Conservation (phyloP, 2,329 filamentous ascomycete genomes). For the Leptodontidium sp. region DNA sequence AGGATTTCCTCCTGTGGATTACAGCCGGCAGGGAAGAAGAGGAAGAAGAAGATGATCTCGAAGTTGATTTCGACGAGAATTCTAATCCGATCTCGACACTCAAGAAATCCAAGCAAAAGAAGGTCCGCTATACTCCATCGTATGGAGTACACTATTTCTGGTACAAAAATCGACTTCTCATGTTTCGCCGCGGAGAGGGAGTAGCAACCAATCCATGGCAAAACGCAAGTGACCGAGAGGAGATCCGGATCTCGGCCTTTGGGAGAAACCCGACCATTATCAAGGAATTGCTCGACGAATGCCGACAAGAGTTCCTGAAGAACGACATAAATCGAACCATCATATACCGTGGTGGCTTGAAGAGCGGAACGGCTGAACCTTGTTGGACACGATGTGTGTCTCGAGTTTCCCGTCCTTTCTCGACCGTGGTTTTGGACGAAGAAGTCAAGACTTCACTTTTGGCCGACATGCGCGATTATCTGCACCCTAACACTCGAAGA, state of each 20-base stretch:
- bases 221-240: slow-evolving; percentile 61
- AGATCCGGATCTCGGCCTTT: slow-evolving; percentile 67
- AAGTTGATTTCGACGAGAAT: slow-evolving; percentile 40
- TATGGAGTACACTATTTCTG: slow-evolving; percentile 75
- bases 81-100: slow-evolving; percentile 36
- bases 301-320: slow-evolving; percentile 61
- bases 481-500: slow-evolving; percentile 67
- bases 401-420: slow-evolving; percentile 66
- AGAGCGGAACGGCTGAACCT: slow-evolving; percentile 52
- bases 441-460: slow-evolving; percentile 66
- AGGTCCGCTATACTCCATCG: slow-evolving; percentile 69
- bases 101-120: slow-evolving; percentile 48
- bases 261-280: slow-evolving; percentile 67
- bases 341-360: slow-evolving; percentile 66
- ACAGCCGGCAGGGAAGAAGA: slow-evolving; percentile 55
- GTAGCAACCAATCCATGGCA: slow-evolving; percentile 52
- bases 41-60: slow-evolving; percentile 50
- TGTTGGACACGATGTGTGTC: slow-evolving; percentile 69
- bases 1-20: slow-evolving; percentile 57
- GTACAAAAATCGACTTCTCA: slow-evolving; percentile 65
- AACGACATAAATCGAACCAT: slow-evolving; percentile 69
- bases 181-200: slow-evolving; percentile 63
- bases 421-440: slow-evolving; percentile 71
- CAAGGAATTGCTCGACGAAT: slow-evolving; percentile 68
- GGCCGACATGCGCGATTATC: slow-evolving; percentile 68